Evolutionary conservation across 1,284 basidiomycete genomes (phyloP), one percentile per base, ranked within the genome.

Genomic region (Tilletia caries): DNA sequence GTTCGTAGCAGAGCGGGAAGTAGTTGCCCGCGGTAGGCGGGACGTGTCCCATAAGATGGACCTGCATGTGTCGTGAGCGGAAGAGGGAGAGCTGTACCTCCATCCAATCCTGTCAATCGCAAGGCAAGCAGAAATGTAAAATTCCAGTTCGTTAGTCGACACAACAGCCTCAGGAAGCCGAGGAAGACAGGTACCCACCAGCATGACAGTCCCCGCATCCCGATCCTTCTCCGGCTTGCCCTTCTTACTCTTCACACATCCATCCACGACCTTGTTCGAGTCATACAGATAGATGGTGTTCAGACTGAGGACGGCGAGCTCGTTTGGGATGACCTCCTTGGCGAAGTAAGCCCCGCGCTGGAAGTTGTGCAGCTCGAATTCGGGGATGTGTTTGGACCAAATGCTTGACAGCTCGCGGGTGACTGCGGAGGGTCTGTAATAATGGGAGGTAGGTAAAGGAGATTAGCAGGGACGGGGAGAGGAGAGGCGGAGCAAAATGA

Each of bases 241-340:
- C 0, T 71, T 68, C 50, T 72, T 75, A 27, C 70, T 76, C 54
- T 62, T 65, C 15, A 72, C 68, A 67, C 85, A 85, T 1, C 85
- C 84, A 60, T 85, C 84, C 20, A 80, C 77, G 89, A 91, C 91
- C 85, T 92, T 92, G 85, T 96, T 96, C 41, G 90, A 90, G 80
- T 92, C 90, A 84, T 91, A 96, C 85, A 92, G 95, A 84, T 93
- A 96, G 84, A 96, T 88, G 1, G 93, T 95, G 84, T 95, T 96
- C 71, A 96, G 85, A 75, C 90, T 91, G 81, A 96, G 89, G 60
- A 91, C 92, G 8, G 92, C 91, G 23, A 95, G 80, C 67, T 87
- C 82, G 76, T 89, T 87, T 0, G 91, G 90, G 32, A 95, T 88
- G 41, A 95, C 90, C 80, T 96, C 93, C 44, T 88, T 86, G 2